These are phyloP conservation scores for Phaeosphaeriaceae sp. DNA, from an alignment of 2,329 filamentous ascomycete genomes.

Conservation along the genomic window DNA sequence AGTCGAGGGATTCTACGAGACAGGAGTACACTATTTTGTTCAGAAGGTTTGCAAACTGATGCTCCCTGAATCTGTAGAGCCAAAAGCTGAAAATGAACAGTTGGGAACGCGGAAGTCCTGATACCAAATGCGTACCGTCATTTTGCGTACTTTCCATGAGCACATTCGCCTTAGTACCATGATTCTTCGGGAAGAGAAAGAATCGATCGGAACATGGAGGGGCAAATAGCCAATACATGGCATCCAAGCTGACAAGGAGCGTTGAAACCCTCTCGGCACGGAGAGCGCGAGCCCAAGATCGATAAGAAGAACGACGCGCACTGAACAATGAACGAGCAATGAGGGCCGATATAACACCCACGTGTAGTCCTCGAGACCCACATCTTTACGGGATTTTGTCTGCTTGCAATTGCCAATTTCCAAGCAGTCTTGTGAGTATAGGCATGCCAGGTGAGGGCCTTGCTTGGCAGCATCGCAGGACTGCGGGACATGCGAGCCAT, in stretches of 20 bases:
- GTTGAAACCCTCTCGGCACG: background rate
- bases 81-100: background rate
- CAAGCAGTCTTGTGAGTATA: slow-evolving; percentile 20
- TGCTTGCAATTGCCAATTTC: slow-evolving; percentile 13
- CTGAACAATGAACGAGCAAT: slow-evolving; percentile 9
- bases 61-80: background rate
- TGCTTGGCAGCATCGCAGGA: background rate
- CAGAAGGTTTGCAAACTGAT: background rate
- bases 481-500: background rate
- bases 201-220: background rate
- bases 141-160: background rate
- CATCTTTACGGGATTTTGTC: background rate
- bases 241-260: background rate
- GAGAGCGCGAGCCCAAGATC: slow-evolving; percentile 1
- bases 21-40: background rate
- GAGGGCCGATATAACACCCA: slow-evolving; percentile 9
- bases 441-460: slow-evolving; percentile 12
- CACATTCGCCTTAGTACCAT: background rate
- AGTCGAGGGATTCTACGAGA: background rate
- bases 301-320: background rate
- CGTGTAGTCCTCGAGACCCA: slow-evolving; percentile 11
- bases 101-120: background rate
- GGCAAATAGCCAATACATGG: background rate
- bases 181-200: background rate
- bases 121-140: background rate